Conservation (phyloP, 2,329 filamentous ascomycete species). For the Talaromyces sp. region DNA sequence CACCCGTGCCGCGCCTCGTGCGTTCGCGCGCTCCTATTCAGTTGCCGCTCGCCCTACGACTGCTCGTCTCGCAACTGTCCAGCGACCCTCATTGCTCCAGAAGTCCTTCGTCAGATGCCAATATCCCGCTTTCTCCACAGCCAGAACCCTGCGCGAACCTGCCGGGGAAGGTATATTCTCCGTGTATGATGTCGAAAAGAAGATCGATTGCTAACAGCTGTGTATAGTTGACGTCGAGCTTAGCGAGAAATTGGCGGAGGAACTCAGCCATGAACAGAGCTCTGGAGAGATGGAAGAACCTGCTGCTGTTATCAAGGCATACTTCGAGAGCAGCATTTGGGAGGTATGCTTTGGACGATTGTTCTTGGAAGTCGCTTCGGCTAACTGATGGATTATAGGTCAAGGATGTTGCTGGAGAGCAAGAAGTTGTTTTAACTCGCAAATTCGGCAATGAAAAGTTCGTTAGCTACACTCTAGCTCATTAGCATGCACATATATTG, state of each 20-base stretch:
- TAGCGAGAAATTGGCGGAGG: slow-evolving; percentile 76
- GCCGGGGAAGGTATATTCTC: slow-evolving; percentile 42
- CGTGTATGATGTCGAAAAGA: neutral
- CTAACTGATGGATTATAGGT: slow-evolving; percentile 37
- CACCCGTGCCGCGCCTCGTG: slow-evolving; percentile 65
- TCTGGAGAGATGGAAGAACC: slow-evolving; percentile 72
- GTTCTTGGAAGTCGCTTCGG: neutral
- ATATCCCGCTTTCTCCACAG: slow-evolving; percentile 48
- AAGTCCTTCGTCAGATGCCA: slow-evolving; percentile 11
- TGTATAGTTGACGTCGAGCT: slow-evolving; percentile 69
- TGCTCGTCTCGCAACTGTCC: slow-evolving; percentile 48
- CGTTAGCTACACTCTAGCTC: slow-evolving; percentile 32
- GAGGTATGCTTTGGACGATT: slow-evolving; percentile 52
- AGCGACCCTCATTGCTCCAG: slow-evolving; percentile 47
- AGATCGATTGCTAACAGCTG: slow-evolving; percentile 8
- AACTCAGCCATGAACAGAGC: slow-evolving; percentile 79
- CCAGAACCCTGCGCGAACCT: slow-evolving; percentile 39
- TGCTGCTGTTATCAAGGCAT: slow-evolving; percentile 87
- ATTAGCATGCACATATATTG: neutral
- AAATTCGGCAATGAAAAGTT: slow-evolving; percentile 85
- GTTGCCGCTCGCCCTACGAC: slow-evolving; percentile 46
- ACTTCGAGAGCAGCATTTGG: slow-evolving; percentile 80
- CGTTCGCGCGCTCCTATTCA: slow-evolving; percentile 56
- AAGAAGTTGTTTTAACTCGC: slow-evolving; percentile 81
- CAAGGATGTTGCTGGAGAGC: slow-evolving; percentile 75